Base-by-base conservation (phyloP, 805 yeast species). In the Yarrowia sp. region DNA sequence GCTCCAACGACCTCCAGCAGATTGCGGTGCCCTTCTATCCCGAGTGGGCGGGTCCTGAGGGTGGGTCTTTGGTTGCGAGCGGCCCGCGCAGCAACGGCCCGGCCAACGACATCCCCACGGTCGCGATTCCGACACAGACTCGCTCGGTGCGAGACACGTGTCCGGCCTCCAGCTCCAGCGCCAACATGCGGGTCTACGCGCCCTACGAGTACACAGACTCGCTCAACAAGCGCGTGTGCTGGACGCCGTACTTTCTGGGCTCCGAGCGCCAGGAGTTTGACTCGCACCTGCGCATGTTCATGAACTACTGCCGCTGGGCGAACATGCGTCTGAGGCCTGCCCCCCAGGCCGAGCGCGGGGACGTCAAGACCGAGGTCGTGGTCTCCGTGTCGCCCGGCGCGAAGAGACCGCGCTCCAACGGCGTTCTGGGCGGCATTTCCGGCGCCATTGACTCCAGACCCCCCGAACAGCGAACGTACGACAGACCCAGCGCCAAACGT, bases 181-280 rank as follows among this genome's bases (percentile, higher is more conserved):
- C 47, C 9, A 55, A 64, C 24, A 24, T 65, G 25, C 63, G 72
- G 1, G 59, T 64, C 4, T 58, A 65, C 22, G 68, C 71, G 8
- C 69, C 70, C 18, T 69, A 69, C 46, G 72, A 69, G 53, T 69
- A 69, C 56, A 70, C 68, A 9, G 72, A 69, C 51, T 62, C 69
- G 21, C 65, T 69, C 32, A 69, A 69, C 59, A 72, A 69, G 41
- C 64, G 71, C 3, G 71, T 68, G 51, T 61, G 67, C 7, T 69
- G 72, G 72, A 67, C 67, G 47, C 71, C 72, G 5, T 68, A 64
- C 47, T 63, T 69, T 22, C 68, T 72, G 7, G 72, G 72, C 14
- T 42, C 65, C 5, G 72, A 69, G 38, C 63, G 72, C 2, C 66
- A 66, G 32, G 69, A 68, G 55, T 69, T 69, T 61, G 72, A 69